Evolutionary conservation across 176 grass and related monocot genomes (phyloP), one percentile per base, ranked within the genome.

Genomic region (Musa troglodytarum): DNA sequence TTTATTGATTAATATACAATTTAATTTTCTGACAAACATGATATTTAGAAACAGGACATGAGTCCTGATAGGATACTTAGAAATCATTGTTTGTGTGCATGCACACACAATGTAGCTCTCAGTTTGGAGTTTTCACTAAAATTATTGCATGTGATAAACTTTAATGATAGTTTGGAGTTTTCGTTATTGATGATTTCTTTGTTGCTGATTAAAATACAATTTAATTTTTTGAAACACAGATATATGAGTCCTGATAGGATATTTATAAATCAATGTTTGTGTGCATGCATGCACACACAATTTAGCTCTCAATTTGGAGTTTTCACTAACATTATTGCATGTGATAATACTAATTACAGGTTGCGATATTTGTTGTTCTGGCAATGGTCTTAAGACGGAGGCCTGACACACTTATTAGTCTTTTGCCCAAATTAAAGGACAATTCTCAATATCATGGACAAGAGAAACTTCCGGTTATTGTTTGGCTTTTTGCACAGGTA

Each of bases 401-500:
- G 73, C 90, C 90, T 51, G 95, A 93, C 49, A 81, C 80, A 53
- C 64, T 98, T 54, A 74, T 81, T 75, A 85, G 25, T 43, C 4
- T 91, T 43, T 79, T 83, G 79, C 84, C 88, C 5, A 93, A 85
- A 77, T 56, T 98, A 83, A 87, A 65, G 79, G 88, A 84, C 43
- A 98, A 89, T 73, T 74, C 81, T 54, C 91, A 91, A 81, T 89
- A 98, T 82, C 80, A 87, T 63, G 95, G 90, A 66, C 90, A 85
- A 75, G 95, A 98, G 67, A 98, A 83, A 76, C 86, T 93, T 85
- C 90, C 90, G 24, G 82, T 93, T 65, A 56, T 98, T 11, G 77
- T 90, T 50, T 98, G 95, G 95, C 78, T 82, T 72, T 85, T 94
- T 87, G 88, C 82, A 69, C 93, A 97, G 93, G 93, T 92, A 90